Percentiles rank a stretch among this genome's conserved stretches.
These are phyloP conservation scores for Ceratopteris richardii DNA, from an alignment of 75 land plant genomes.

Conservation along the genomic window DNA sequence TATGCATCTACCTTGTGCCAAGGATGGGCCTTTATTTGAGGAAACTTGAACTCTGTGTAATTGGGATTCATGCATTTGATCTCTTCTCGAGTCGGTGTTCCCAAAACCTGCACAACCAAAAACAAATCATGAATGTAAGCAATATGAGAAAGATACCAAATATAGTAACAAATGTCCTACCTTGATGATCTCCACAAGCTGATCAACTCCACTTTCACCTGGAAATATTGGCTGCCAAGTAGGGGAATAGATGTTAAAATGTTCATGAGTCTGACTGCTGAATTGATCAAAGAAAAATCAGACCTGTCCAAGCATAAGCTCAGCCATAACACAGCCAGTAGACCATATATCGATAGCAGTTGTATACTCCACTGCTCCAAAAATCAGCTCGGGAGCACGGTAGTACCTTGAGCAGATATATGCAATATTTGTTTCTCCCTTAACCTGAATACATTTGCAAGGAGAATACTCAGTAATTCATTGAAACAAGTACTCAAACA, in stretches of 20 bases:
- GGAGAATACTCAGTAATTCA: neutral
- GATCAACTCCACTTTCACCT: constrained; percentile 84
- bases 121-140: neutral
- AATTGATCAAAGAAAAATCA: neutral
- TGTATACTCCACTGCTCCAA: constrained; percentile 77
- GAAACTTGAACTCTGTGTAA: constrained; percentile 74
- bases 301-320: constrained; percentile 80
- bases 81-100: constrained; percentile 83
- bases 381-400: constrained; percentile 80
- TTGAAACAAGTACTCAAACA: neutral
- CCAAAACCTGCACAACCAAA: constrained; percentile 47
- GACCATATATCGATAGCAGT: constrained; percentile 86
- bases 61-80: constrained; percentile 90
- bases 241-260: neutral
- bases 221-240: constrained; percentile 64
- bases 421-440: constrained; percentile 72
- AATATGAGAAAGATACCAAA: neutral
- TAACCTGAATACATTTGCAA: constrained; percentile 27
- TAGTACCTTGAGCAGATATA: constrained; percentile 81
- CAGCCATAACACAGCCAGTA: constrained; percentile 71
- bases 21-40: constrained; percentile 78
- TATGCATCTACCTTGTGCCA: constrained; percentile 82
- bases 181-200: constrained; percentile 84
- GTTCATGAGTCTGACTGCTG: neutral
- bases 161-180: constrained; percentile 6